Evolutionary conservation across 176 grass and related monocot genomes (phyloP), one percentile per base, ranked within the genome.

Genomic region (Carex pumila): DNA sequence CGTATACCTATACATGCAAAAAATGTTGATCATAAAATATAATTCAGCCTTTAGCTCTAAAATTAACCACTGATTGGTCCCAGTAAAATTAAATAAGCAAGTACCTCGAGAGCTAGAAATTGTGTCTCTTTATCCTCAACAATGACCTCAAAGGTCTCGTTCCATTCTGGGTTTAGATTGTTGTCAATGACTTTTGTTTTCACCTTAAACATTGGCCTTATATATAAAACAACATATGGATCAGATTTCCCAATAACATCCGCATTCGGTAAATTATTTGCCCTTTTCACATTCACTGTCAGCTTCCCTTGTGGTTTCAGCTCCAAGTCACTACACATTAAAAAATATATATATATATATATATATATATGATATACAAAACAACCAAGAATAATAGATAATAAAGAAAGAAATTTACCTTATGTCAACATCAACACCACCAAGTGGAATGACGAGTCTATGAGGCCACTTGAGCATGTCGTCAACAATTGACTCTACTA

Each of bases 381-480:
- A 59, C 19, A 2, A 71, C 17, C 31, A 4, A 65, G n/a, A 21
- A 63, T 49, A 81, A 22, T 47, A 81, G 50, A 45, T 65, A 47
- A 81, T 21, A 81, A 43, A 63, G 6, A 90, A 76, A 76, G 84
- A 59, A 87, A 69, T 76, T 87, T 81, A 98, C 95, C 89, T 93
- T 87, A 53, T 86, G 87, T 98, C 89, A 73, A 89, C 87, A 90
- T 90, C 85, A 71, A 93, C 92, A 87, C 87, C 86, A 70, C 82
- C 95, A 75, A 98, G 87, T 78, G 91, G 92, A 79, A 98, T 82
- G 79, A 98, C 92, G 80, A 94, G 77, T 89, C 95, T 93, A 69
- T 98, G 95, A 52, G 92, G 95, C 95, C 95, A 98, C 89, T 88
- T 72, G 77, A 98, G 95, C 95, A 98, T 98, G 89, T 98, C 95